Evolutionary conservation across 2,329 filamentous ascomycete genomes (phyloP), one percentile per base, ranked within the genome.

Genomic region (Fusarium aywerte): DNA sequence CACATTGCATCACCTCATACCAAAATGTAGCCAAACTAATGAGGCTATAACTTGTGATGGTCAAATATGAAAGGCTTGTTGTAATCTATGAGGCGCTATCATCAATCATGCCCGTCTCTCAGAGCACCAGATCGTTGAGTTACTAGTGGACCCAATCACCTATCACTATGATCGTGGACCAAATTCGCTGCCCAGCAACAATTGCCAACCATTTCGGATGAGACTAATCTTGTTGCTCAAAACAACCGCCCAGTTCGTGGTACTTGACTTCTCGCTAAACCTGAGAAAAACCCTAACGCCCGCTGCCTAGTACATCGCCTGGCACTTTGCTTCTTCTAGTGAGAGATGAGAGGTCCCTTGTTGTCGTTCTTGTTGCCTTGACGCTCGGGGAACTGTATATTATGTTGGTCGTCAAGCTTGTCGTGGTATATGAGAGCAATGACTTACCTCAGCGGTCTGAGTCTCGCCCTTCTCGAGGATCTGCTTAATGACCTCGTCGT

Each of bases 401-500:
- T 10, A 4, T 5, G 52, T 69, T 49, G 73, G 58, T 29, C 20
- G 18, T 16, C 3, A 13, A 33, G n/a, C 8, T 48, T 32, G 12
- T 15, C 21, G 21, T 4, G 4, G 15, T 35, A 7, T 29, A 48
- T 12, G 11, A 9, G 23, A 7, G 3, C 16, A 33, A 35, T 21
- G 29, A 72, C 79, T 77, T 70, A 87, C 85, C 79, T 85, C 80
- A 18, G 80, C 69, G 74, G 87, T 85, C 80, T 96, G 90, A 55
- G 90, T 77, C 16, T 83, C 83, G 21, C 95, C 95, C 77, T 87
- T 87, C 81, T 92, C 86, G 39, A 98, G 82, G 67, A 99, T 97
- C 80, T 88, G 83, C 80, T 87, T 87, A 75, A 98, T 90, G 60
- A 91, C 89, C 1, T 95, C 91, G 9, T 97, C 94, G 23, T 93